These are phyloP conservation scores for Ogataea pini DNA, from an alignment of 805 yeast species.

Conservation along the genomic window DNA sequence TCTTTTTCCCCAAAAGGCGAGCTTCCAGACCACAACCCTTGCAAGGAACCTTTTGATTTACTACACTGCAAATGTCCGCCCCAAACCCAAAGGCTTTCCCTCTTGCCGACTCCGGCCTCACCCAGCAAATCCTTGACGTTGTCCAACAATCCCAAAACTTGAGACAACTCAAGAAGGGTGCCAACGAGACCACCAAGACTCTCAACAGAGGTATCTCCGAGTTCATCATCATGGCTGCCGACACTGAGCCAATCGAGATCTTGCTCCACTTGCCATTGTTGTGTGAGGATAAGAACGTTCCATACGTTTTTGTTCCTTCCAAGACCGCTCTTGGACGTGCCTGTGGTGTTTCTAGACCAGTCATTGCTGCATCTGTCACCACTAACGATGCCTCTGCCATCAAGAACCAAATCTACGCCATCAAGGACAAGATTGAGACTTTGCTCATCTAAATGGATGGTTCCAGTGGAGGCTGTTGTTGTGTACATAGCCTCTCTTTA, in stretches of 20 bases:
- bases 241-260: slow-evolving; percentile 98
- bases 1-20: slow-evolving; percentile 39
- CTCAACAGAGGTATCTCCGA: slow-evolving; percentile 99
- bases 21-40: slow-evolving; percentile 28
- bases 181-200: slow-evolving; percentile 99
- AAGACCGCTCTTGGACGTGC: slow-evolving; percentile 99
- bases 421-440: slow-evolving; percentile 99
- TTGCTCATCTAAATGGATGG: slow-evolving; percentile 68
- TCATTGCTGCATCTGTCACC: slow-evolving; percentile 97
- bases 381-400: slow-evolving; percentile 97
- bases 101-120: slow-evolving; percentile 90
- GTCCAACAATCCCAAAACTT: slow-evolving; percentile 97
- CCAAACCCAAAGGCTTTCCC: slow-evolving; percentile 99
- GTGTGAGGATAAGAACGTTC: slow-evolving; percentile 99
- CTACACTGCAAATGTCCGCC: slow-evolving; percentile 59
- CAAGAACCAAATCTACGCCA: slow-evolving; percentile 94
- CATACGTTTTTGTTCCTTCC: slow-evolving; percentile 98
- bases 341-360: slow-evolving; percentile 99
- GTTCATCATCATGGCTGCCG: slow-evolving; percentile 99
- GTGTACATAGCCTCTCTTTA: too few relatives aligned
- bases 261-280: slow-evolving; percentile 94
- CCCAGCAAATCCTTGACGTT: slow-evolving; percentile 96
- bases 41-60: slow-evolving; percentile 52
- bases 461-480: too few relatives aligned
- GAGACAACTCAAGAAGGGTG: slow-evolving; percentile 99